Evolutionary conservation across 805 yeast genomes (phyloP).

Genomic region (Groenewaldozyma salmanticensis): DNA sequence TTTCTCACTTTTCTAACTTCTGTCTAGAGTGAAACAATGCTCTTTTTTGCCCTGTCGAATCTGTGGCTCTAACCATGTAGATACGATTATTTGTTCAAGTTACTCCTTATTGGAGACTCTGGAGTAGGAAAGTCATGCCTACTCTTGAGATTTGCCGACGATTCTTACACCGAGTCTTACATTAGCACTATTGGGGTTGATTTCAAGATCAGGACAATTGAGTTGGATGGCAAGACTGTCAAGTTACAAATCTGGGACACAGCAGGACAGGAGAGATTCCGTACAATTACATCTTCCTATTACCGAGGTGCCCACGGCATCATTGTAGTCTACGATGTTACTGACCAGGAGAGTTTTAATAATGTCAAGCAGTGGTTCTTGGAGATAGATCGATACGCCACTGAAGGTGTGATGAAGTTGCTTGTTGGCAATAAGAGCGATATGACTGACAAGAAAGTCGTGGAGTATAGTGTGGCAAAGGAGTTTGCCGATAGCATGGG

Average conservation of each 20-base stretch:
- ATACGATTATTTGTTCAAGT: slow-evolving; percentile 95
- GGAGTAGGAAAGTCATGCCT: slow-evolving; percentile 98
- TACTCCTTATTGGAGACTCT: slow-evolving; percentile 92
- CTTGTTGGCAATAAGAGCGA: slow-evolving; percentile 96
- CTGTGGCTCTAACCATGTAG: too few species aligned
- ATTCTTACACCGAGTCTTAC: slow-evolving; percentile 93
- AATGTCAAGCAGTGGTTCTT: slow-evolving; percentile 98
- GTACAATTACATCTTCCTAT: slow-evolving; percentile 94
- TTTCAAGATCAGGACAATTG: slow-evolving; percentile 57
- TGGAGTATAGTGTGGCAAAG: slow-evolving; percentile 91
- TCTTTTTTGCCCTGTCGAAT: too few species aligned
- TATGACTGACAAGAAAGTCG: slow-evolving; percentile 85
- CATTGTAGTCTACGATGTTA: slow-evolving; percentile 94
- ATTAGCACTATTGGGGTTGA: slow-evolving; percentile 98
- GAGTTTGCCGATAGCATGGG: slow-evolving; percentile 95
- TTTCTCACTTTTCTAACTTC: too few species aligned
- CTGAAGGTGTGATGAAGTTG: slow-evolving; percentile 92
- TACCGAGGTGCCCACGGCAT: slow-evolving; percentile 99
- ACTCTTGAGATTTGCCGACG: slow-evolving; percentile 90
- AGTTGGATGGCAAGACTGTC: slow-evolving; percentile 92
- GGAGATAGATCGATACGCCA: slow-evolving; percentile 96
- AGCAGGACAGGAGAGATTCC: slow-evolving; percentile 97
- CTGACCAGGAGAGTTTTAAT: slow-evolving; percentile 80
- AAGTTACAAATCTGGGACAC: slow-evolving; percentile 99
- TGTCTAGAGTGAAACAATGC: too few species aligned